Percentiles rank a stretch among this genome's conserved stretches.
Evolutionary conservation across 176 grass and related monocot species (phyloP).

Genomic region (Pharus latifolius): DNA sequence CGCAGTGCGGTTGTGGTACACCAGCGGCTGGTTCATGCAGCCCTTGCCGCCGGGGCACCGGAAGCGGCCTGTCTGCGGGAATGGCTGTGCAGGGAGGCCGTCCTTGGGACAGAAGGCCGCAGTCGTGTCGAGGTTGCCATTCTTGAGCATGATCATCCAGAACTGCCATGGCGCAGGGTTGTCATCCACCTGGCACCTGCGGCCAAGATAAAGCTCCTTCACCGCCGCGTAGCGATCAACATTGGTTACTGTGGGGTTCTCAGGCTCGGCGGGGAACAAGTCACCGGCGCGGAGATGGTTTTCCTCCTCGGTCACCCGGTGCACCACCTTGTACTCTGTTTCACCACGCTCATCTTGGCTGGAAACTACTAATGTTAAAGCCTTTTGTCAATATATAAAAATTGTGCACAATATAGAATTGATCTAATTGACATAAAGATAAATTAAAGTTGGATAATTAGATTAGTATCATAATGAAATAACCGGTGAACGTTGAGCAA

Average conservation of each 20-base stretch:
- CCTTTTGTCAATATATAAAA: too few relatives aligned
- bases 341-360: constrained; percentile 5
- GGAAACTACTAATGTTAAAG: neutral
- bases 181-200: constrained; percentile 52
- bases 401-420: too few relatives aligned
- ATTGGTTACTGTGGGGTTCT: neutral
- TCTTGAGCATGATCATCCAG: constrained; percentile 99
- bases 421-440: too few relatives aligned
- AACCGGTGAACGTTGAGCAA: neutral
- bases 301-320: constrained; percentile 56
- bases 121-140: constrained; percentile 77
- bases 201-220: constrained; percentile 80
- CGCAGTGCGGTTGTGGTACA: constrained; percentile 68
- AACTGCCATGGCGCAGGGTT: constrained; percentile 60
- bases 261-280: constrained; percentile 10
- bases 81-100: constrained; percentile 49
- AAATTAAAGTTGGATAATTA: too few relatives aligned
- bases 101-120: constrained; percentile 62
- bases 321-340: constrained; percentile 28
- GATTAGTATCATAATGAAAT: neutral
- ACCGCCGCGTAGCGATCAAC: constrained; percentile 50
- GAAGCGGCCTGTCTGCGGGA: constrained; percentile 51
- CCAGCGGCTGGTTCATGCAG: constrained; percentile 93
- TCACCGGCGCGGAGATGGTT: constrained; percentile 50
- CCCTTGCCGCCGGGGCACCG: constrained; percentile 70